phyloP scores from a whole-genome alignment of 1,139 yeast genomes.

The Yamadazyma atmosphaerica region DNA sequence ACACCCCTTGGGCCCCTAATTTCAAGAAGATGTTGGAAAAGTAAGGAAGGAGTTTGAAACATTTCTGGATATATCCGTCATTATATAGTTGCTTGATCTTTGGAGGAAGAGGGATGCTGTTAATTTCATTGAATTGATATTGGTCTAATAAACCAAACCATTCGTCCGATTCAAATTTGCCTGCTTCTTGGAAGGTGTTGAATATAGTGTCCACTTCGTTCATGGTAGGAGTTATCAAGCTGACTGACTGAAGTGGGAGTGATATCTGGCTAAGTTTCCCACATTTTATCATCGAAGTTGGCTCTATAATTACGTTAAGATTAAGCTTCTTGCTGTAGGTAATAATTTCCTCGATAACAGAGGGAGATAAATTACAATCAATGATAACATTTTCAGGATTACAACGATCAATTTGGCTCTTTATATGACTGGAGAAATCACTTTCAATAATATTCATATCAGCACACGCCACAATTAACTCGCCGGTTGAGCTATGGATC shows the following conservation, averaged over 20 bases:
- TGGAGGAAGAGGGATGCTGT: slow-evolving; percentile 35
- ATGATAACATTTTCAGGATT: slow-evolving; percentile 51
- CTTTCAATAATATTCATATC: slow-evolving; percentile 73
- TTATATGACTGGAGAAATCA: slow-evolving; percentile 44
- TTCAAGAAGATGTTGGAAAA: slow-evolving; percentile 69
- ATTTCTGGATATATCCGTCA: slow-evolving; percentile 65
- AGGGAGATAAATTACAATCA: slow-evolving; percentile 67
- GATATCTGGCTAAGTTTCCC: slow-evolving; percentile 29
- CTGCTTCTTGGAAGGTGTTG: slow-evolving; percentile 46
- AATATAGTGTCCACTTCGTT: slow-evolving; percentile 60
- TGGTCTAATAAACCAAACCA: slow-evolving; percentile 79
- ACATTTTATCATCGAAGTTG: slow-evolving; percentile 72
- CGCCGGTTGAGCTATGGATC: slow-evolving; percentile 62
- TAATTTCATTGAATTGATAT: slow-evolving; percentile 49
- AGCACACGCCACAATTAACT: slow-evolving; percentile 73
- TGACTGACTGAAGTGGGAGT: slow-evolving; percentile 20
- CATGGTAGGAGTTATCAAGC: slow-evolving; percentile 66
- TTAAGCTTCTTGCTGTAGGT: slow-evolving; percentile 11
- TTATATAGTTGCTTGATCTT: slow-evolving; percentile 19
- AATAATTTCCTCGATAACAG: slow-evolving; percentile 29
- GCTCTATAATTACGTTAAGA: slow-evolving; percentile 58
- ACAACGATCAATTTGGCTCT: slow-evolving; percentile 27
- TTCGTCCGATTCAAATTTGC: slow-evolving; percentile 50
- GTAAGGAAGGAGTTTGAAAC: slow-evolving; percentile 69
- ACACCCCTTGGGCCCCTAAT: slow-evolving; percentile 65